Evolutionary conservation across 768 basidiomycete genomes (phyloP), one percentile per base, ranked within the genome.

Genomic region (Psilocybe tampanensis): DNA sequence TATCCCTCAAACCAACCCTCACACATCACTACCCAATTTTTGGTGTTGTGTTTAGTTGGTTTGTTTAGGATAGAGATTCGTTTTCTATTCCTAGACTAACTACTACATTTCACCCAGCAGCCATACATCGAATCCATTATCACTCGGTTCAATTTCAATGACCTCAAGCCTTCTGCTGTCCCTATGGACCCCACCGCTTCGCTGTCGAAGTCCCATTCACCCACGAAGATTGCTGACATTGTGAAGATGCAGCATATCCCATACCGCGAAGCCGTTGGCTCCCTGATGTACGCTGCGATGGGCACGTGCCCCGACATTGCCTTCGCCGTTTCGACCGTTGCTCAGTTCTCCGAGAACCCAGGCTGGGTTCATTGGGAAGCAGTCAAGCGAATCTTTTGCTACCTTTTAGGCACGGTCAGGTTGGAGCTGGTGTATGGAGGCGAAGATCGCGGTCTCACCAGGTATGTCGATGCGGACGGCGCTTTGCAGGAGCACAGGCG

Each of bases 211-310:
- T 34, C 33, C 54, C 62, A 59, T 47, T 71, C 47, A 17, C 69
- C 63, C 2, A 44, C 53, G 5, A 42, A 58, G 3, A 56, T 60
- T 4, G 39, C 34, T 8, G 45, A 60, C 15, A 48, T 60, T 9
- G 58, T 62, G 0, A 32, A 44, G 0, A 72, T 72, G 65, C 42
- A 43, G 32, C 33, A 0, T 9, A 47, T 68, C 19, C 69, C 62
- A 0, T 75, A 72, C 47, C 47, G 59, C 0, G 52, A 68, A 48
- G 63, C 61, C 2, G 58, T 75, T 17, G 70, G 75, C 0, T 63
- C 67, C 1, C 60, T 75, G 4, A 73, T 49, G 26, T 61, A 54
- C 24, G 26, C 23, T 0, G 19, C 52, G 0, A 3, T 41, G 8
- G 56, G 55, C 1, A 61, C 60, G 2, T 47, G 52, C 1, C 47